Conservation (phyloP, 257 asterid genomes). For the Henckelia pumila region DNA sequence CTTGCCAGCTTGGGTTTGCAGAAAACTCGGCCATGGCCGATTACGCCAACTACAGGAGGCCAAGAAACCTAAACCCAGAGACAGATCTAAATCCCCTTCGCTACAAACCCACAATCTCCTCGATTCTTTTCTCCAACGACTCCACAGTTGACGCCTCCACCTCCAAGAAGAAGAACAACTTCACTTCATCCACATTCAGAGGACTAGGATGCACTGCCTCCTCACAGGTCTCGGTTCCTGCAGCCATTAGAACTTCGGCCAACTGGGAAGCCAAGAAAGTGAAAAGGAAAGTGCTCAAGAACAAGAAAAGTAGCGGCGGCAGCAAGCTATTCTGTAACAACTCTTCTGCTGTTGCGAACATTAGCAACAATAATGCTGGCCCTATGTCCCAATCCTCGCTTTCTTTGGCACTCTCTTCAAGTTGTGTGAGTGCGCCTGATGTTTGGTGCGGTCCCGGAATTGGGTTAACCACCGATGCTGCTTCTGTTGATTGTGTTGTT, state of each 20-base stretch:
- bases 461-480: constrained; percentile 62
- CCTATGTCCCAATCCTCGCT: constrained; percentile 36
- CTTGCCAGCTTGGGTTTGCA: constrained; percentile 5
- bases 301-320: constrained; percentile 32
- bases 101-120: constrained; percentile 69
- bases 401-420: constrained; percentile 41
- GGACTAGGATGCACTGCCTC: constrained; percentile 90
- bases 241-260: constrained; percentile 74
- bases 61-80: constrained; percentile 45
- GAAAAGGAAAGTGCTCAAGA: constrained; percentile 45
- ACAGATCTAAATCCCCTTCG: constrained; percentile 55
- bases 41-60: constrained; percentile 44
- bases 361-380: constrained; percentile 10
- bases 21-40: constrained; percentile 48
- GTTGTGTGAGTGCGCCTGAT: constrained; percentile 63
- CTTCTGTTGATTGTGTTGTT: constrained; percentile 77
- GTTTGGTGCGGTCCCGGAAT: constrained; percentile 86
- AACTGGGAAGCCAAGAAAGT: constrained; percentile 78
- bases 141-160: constrained; percentile 22
- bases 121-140: constrained; percentile 41
- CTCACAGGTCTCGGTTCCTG: constrained; percentile 88
- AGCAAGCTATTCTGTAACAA: constrained; percentile 11
- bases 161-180: constrained; percentile 62
- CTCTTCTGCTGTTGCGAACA: constrained; percentile 14
- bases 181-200: constrained; percentile 62